Percentiles rank a stretch among this genome's conserved stretches.
Conservation (phyloP, 2,329 filamentous ascomycete species). For the Aspergillus sp. region DNA sequence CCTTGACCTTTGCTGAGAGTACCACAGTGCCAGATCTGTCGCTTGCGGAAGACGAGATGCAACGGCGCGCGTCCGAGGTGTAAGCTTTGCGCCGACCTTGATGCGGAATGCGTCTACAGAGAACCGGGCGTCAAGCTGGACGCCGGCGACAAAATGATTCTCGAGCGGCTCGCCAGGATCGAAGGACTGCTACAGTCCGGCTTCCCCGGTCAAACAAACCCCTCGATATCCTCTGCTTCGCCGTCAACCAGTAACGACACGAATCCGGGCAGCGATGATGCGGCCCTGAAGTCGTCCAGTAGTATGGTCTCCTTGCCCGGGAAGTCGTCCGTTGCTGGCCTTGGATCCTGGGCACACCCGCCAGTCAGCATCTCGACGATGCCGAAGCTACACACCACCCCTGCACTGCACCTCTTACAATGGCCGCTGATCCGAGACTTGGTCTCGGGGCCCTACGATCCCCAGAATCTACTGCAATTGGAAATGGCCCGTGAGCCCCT, state of each 20-base stretch:
- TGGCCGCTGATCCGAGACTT: conserved; percentile 71
- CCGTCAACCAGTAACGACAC: conserved; percentile 58
- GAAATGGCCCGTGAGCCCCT: conserved; percentile 74
- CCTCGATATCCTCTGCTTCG: conserved; percentile 48
- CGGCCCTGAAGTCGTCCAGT: conserved; percentile 28
- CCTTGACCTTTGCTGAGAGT: conserved; percentile 2
- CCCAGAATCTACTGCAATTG: conserved; percentile 69
- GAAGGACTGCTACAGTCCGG: conserved; percentile 68
- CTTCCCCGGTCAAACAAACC: conserved; percentile 34
- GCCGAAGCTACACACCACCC: conserved; percentile 76
- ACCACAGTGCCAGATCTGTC: conserved; percentile 65
- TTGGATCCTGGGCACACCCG: conserved; percentile 61
- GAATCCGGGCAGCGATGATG: conserved; percentile 49
- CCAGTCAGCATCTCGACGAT: conserved; percentile 68
- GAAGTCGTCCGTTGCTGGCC: conserved; percentile 51
- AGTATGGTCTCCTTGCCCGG: conserved; percentile 7
- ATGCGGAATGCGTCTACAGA: conserved; percentile 73
- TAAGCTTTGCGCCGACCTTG: conserved; percentile 71
- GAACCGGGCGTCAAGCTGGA: conserved; percentile 82
- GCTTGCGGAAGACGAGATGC: conserved; percentile 69
- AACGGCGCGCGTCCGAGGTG: conserved; percentile 75
- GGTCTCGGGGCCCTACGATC: conserved; percentile 67
- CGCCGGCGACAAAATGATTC: conserved; percentile 74
- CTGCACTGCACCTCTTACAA: conserved; percentile 57
- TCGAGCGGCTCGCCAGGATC: conserved; percentile 68